Percentiles rank a stretch among this genome's conserved stretches.
These are phyloP conservation scores for Debaryomycetaceae sp. DNA, from an alignment of 1,139 yeast genomes.

Conservation along the genomic window DNA sequence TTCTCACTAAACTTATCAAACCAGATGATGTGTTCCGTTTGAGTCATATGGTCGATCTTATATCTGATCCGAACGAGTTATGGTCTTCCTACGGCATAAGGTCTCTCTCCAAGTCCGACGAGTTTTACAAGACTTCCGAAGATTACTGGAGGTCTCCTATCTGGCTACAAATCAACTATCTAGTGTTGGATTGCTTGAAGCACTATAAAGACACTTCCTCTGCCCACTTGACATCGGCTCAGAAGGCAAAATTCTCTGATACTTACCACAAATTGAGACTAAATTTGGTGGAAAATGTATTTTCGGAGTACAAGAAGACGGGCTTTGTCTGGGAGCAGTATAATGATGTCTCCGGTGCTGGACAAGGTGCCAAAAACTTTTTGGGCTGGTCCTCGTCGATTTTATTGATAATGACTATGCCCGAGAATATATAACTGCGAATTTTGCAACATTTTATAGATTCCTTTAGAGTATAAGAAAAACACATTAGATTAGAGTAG, in stretches of 20 bases:
- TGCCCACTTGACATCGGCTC: slow-evolving; percentile 19
- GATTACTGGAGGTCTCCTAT: slow-evolving; percentile 96
- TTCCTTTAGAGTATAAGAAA: background rate
- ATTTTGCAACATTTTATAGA: slow-evolving; percentile 1
- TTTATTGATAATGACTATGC: slow-evolving; percentile 79
- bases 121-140: slow-evolving; percentile 70
- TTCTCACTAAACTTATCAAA: slow-evolving; percentile 67
- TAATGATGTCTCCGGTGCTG: slow-evolving; percentile 69
- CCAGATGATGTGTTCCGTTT: slow-evolving; percentile 47
- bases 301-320: slow-evolving; percentile 62
- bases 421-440: slow-evolving; percentile 35
- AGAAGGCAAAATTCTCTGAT: slow-evolving; percentile 30
- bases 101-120: slow-evolving; percentile 70
- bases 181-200: slow-evolving; percentile 66
- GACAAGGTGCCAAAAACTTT: slow-evolving; percentile 84
- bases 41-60: slow-evolving; percentile 47
- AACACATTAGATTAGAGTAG: background rate
- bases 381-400: slow-evolving; percentile 92
- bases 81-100: slow-evolving; percentile 83
- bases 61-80: slow-evolving; percentile 67
- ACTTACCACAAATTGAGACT: slow-evolving; percentile 57
- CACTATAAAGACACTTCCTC: slow-evolving; percentile 40
- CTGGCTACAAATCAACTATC: slow-evolving; percentile 89
- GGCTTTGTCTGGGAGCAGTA: slow-evolving; percentile 94
- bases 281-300: slow-evolving; percentile 68